phyloP scores from a whole-genome alignment of 2,329 filamentous ascomycete genomes.

The Hymenoscyphus repandus region DNA sequence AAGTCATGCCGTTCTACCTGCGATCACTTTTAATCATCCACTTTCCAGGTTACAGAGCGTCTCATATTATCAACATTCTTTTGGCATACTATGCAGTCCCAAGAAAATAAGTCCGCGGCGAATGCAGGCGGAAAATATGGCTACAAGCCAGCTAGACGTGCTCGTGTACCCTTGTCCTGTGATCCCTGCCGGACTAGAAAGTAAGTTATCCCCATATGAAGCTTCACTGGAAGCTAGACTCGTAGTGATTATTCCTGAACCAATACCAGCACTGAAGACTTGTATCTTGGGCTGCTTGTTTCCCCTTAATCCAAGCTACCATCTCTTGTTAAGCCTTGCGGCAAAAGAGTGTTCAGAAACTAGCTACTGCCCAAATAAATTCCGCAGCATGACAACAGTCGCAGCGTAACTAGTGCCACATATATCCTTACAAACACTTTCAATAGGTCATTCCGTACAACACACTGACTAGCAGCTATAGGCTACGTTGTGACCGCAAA shows the following conservation, averaged over 20 bases:
- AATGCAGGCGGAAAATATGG: slow-evolving; percentile 1
- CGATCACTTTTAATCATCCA: background rate
- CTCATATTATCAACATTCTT: background rate
- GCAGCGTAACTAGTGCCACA: too few species aligned
- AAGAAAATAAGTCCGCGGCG: background rate
- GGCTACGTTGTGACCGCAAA: slow-evolving; percentile 24
- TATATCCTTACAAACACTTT: too few species aligned
- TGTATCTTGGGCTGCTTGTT: too few species aligned
- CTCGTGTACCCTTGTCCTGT: slow-evolving; percentile 8
- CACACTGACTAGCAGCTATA: too few species aligned
- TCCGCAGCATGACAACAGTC: slow-evolving; percentile 24
- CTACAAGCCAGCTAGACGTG: slow-evolving; percentile 6
- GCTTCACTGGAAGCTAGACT: background rate
- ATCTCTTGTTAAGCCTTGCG: too few species aligned
- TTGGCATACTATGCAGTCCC: background rate
- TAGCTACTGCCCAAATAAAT: background rate
- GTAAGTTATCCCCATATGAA: background rate
- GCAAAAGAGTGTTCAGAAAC: too few species aligned
- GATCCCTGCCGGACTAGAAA: slow-evolving; percentile 12
- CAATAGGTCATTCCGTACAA: too few species aligned
- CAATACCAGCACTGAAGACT: too few species aligned
- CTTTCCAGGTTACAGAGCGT: background rate
- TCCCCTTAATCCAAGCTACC: too few species aligned
- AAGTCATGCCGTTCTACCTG: too few species aligned
- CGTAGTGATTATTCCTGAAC: too few species aligned